Evolutionary conservation across 768 basidiomycete genomes (phyloP), one percentile per base, ranked within the genome.

Genomic region (Suillus clintonianus): DNA sequence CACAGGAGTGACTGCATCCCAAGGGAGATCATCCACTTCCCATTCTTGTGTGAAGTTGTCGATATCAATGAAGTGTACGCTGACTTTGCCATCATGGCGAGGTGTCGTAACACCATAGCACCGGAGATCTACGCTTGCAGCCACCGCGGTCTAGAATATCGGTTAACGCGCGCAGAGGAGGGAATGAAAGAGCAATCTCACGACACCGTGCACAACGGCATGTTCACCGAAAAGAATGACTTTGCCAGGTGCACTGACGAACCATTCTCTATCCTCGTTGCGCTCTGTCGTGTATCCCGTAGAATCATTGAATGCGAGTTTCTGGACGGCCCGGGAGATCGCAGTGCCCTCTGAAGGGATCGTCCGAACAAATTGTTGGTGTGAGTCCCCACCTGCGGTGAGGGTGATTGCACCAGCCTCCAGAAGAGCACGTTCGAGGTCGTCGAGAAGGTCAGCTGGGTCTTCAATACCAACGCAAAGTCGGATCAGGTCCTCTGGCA

Each of bases 391-490:
- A 62, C 81, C 77, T 7, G 79, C 76, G 65, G 85, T 80, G 63
- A 85, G 80, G 42, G 81, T 83, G 65, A 98, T 91, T 22, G 96
- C 96, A 34, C 96, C 95, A 0, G 96, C 93, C 60, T 95, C 90
- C 57, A 99, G 81, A 55, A 99, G 85, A 0, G 97, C 94, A 67
- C 89, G 88, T 74, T 98, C 95, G 27, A 99, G 88, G 76, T 99
- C 97, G 73, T 97, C 96, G 43, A 99, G 81, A 48, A 99, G 84
- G 79, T 99, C 97, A 36, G 86, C 82, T 0, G 94, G 83, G 76
- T 99, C 97, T 78, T 99, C 97, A 65, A 99, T 99, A 61, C 97
- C 97, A 68, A 99, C 96, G 71, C 97, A 99, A 51, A 99, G 85
- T 53, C 97, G 92, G 69, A 99, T 99, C 58, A 99, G 86, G 77